These are phyloP conservation scores for Thermoascus crustaceus DNA, from an alignment of 2,329 filamentous ascomycete species.

Conservation along the genomic window DNA sequence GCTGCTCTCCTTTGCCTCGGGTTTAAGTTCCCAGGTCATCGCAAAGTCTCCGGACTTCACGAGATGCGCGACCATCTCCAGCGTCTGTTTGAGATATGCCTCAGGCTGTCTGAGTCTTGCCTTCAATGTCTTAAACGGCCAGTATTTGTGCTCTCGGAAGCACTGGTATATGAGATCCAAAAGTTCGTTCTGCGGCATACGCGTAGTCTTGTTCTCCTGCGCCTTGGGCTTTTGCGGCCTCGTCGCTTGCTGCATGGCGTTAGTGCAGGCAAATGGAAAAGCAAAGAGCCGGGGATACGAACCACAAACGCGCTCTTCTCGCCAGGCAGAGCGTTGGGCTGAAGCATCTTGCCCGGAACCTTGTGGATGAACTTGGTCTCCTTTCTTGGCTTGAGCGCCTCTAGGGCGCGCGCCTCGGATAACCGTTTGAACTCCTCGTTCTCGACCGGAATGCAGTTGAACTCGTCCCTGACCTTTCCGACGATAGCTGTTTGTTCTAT, in stretches of 20 bases:
- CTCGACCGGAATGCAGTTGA: conserved; percentile 64
- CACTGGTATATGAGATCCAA: conserved; percentile 74
- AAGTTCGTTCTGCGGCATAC: conserved; percentile 81
- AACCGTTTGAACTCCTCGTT: conserved; percentile 61
- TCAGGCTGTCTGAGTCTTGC: conserved; percentile 76
- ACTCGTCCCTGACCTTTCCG: conserved; percentile 66
- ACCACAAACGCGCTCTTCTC: conserved; percentile 38
- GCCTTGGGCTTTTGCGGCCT: conserved; percentile 48
- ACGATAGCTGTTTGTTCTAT: conserved; percentile 70
- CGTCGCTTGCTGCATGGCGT: conserved; percentile 32
- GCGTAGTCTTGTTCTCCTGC: conserved; percentile 74
- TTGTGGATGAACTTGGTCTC: conserved; percentile 46
- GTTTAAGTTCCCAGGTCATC: conserved; percentile 74
- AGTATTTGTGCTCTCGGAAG: conserved; percentile 83
- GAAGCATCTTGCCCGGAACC: conserved; percentile 44
- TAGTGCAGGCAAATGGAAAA: conserved; percentile 6
- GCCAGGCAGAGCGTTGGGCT: conserved; percentile 44
- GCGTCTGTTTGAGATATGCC: conserved; percentile 76
- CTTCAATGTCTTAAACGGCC: conserved; percentile 84
- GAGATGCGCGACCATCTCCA: conserved; percentile 74
- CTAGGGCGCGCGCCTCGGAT: conserved; percentile 50
- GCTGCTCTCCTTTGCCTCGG: conserved; percentile 54
- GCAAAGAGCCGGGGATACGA: conserved; percentile 13
- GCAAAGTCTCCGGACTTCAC: conserved; percentile 78
- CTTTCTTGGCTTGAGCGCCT: conserved; percentile 53